Evolutionary conservation across 148 eudicot species (phyloP), one percentile per base, ranked within the genome.

Genomic region (Fagopyrum homotropicum): DNA sequence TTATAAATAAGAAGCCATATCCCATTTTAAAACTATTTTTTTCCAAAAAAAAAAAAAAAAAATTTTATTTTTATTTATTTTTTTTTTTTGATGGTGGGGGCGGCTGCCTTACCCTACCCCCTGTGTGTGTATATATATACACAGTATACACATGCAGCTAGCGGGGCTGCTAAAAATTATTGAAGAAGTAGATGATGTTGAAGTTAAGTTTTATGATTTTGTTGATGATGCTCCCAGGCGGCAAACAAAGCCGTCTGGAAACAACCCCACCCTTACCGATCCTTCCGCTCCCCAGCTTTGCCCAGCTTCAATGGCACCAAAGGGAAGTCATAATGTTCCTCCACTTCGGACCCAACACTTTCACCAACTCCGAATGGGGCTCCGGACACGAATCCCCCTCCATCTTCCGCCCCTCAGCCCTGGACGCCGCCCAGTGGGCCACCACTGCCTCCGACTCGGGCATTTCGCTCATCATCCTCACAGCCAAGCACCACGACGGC

Each of bases 401-500:
- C 22, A 72, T 94, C 3, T 94, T 94, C 81, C 82, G 88, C 75
- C 98, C 98, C 1, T 80, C 86, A 14, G 77, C 66, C 6, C 91
- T 94, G 64, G 64, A 86, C 63, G 75, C 95, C 60, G 48, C 47
- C 85, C 98, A 94, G 50, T 94, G 98, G 98, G 81, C 87, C 73
- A 83, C 78, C 12, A 79, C 86, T 0, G 93, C 90, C 6, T 84
- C 83, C 4, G 77, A 83, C 40, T 87, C 94, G 6, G 97, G 95
- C 1, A 81, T 85, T n/a, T 87, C 97, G 0, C 78, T 94, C 40
- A 78, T 88, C 47, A 94, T 90, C 7, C 88, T 91, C 50, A 94
- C 98, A 0, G 95, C 98, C 6, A 94, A 94, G 75, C 98, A 94
- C 82, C 98, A 91, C 59, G 97, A 94, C 72, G 98, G 98, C 43